These are phyloP conservation scores for Omphalotus olearius DNA, from an alignment of 1,284 basidiomycete genomes.

Conservation along the genomic window DNA sequence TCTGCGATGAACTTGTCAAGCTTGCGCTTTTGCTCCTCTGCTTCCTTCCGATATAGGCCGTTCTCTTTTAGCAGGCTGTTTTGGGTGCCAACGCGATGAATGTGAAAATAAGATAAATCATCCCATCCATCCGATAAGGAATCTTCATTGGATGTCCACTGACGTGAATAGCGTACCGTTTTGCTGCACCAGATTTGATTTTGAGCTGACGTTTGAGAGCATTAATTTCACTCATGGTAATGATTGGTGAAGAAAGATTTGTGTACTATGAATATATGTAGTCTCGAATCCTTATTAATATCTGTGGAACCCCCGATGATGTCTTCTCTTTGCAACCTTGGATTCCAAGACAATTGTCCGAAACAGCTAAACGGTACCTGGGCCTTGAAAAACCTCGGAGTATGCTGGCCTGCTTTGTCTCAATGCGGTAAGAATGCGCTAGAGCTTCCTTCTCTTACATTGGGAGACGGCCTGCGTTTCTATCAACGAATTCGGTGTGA, in stretches of 20 bases:
- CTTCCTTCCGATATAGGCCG: conserved; percentile 65
- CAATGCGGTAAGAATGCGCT: no score
- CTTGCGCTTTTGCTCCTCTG: conserved; percentile 51
- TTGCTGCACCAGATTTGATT: conserved; percentile 74
- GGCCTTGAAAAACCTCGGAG: no score
- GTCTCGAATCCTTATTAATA: no score
- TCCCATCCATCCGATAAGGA: conserved; percentile 4
- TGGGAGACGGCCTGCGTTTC: no score
- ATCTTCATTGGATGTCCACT: background rate
- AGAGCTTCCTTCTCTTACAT: no score
- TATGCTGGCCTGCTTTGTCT: no score
- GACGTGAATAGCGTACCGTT: conserved; percentile 49
- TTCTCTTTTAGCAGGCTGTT: conserved; percentile 73
- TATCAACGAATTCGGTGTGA: no score
- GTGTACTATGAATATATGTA: no score
- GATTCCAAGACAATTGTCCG: no score
- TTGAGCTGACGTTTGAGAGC: conserved; percentile 64
- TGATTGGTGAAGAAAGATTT: conserved; percentile 4
- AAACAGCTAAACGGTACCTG: no score
- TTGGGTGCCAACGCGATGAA: background rate
- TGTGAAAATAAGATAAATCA: background rate
- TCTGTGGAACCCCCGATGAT: no score
- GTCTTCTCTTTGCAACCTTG: no score
- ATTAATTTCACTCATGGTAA: conserved; percentile 42
- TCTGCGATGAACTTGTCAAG: conserved; percentile 62